These are phyloP conservation scores for Lactifluus rugatus DNA, from an alignment of 768 basidiomycete genomes.

Conservation along the genomic window DNA sequence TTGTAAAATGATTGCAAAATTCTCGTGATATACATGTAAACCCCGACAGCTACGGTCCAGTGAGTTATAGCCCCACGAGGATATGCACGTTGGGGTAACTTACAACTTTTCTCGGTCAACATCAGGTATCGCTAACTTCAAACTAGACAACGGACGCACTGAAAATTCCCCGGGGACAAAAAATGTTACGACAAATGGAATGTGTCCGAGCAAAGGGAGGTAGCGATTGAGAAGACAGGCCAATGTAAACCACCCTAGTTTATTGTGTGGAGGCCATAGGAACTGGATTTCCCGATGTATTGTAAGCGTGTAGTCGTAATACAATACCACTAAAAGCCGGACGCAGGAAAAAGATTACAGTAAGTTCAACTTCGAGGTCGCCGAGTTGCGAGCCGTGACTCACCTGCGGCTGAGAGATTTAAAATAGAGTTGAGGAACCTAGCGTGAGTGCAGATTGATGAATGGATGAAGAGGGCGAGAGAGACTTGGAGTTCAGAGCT, in stretches of 20 bases:
- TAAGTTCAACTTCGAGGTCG: background rate
- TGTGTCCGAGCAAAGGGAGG: conserved; percentile 31
- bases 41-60: background rate
- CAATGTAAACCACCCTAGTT: conserved; percentile 31
- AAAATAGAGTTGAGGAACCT: conserved; percentile 5
- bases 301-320: conserved; percentile 27
- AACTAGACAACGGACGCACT: background rate
- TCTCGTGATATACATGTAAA: background rate
- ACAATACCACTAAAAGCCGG: conserved; percentile 21
- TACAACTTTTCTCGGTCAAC: background rate
- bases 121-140: background rate
- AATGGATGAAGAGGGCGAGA: background rate
- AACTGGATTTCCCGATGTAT: conserved; percentile 30
- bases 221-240: conserved; percentile 46
- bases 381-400: background rate
- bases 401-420: background rate
- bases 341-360: background rate
- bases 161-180: background rate
- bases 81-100: background rate
- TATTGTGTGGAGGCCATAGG: conserved; percentile 33
- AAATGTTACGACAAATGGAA: conserved; percentile 21
- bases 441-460: background rate
- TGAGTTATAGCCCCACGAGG: background rate
- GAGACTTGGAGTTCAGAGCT: background rate
- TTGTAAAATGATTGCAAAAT: background rate